These are phyloP conservation scores for Mucor mucedo DNA, from an alignment of 371 early-diverging fungal species.

Conservation along the genomic window DNA sequence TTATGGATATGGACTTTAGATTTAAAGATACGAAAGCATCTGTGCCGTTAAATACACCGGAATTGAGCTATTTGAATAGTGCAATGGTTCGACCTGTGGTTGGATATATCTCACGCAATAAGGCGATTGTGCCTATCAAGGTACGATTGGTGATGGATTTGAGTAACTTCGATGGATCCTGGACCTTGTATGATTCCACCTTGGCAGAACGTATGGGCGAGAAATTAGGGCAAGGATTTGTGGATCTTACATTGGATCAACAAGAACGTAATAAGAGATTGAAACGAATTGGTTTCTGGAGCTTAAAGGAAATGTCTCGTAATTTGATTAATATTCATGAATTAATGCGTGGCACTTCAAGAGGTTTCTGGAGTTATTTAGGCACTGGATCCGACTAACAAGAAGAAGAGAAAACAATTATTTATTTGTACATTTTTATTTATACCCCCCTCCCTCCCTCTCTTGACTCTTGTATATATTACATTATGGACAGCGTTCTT, in stretches of 20 bases:
- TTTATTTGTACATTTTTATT: neutral
- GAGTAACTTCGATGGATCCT: constrained; percentile 92
- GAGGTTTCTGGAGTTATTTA: constrained; percentile 78
- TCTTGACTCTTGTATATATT: neutral
- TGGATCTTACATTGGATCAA: constrained; percentile 78
- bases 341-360: constrained; percentile 78
- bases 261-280: constrained; percentile 82
- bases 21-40: constrained; percentile 91
- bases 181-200: constrained; percentile 88
- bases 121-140: constrained; percentile 82
- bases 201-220: constrained; percentile 79
- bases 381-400: constrained; percentile 28
- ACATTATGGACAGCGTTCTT: constrained; percentile 13
- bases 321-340: constrained; percentile 77
- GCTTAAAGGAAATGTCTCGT: constrained; percentile 76
- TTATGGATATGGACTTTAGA: constrained; percentile 77
- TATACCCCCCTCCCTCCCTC: neutral
- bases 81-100: constrained; percentile 94
- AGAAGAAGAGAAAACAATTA: too few relatives aligned
- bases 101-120: constrained; percentile 92
- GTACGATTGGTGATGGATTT: constrained; percentile 79
- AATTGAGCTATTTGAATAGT: constrained; percentile 78
- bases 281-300: constrained; percentile 91
- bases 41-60: constrained; percentile 78
- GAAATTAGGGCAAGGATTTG: constrained; percentile 84